These are phyloP conservation scores for Orbilia ellipsospora DNA, from an alignment of 2,329 filamentous ascomycete species.

Conservation along the genomic window DNA sequence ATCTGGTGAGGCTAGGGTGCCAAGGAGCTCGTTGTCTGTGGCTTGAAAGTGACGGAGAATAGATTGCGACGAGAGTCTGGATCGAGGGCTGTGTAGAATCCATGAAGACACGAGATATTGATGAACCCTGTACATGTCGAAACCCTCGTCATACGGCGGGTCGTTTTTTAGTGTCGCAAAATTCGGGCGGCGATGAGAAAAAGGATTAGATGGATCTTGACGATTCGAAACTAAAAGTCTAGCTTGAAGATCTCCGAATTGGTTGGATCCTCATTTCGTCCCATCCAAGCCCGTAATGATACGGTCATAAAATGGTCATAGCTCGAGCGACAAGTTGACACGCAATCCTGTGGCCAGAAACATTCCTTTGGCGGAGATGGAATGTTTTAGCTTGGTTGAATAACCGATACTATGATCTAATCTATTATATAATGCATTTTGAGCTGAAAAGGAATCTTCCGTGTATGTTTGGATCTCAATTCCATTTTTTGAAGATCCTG, in stretches of 20 bases:
- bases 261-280: not conserved
- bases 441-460: too few relatives aligned
- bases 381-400: not conserved
- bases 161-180: conserved; percentile 8
- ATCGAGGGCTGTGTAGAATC: conserved; percentile 38
- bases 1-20: conserved; percentile 36
- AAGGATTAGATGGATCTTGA: not conserved
- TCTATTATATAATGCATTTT: not conserved
- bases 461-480: too few relatives aligned
- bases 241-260: not conserved
- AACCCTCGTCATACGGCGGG: not conserved
- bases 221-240: not conserved
- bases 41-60: conserved; percentile 6
- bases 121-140: not conserved
- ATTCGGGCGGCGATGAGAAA: not conserved
- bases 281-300: conserved; percentile 29
- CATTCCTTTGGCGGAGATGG: not conserved
- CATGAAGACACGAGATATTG: conserved; percentile 6
- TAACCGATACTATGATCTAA: not conserved
- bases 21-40: conserved; percentile 12
- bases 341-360: conserved; percentile 3
- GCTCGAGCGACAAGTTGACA: conserved; percentile 23
- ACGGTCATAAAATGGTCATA: conserved; percentile 23
- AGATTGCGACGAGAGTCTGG: conserved; percentile 31
- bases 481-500: not conserved